phyloP scores from a whole-genome alignment of 768 basidiomycete species.

The Pleurotus salmoneostramineus region DNA sequence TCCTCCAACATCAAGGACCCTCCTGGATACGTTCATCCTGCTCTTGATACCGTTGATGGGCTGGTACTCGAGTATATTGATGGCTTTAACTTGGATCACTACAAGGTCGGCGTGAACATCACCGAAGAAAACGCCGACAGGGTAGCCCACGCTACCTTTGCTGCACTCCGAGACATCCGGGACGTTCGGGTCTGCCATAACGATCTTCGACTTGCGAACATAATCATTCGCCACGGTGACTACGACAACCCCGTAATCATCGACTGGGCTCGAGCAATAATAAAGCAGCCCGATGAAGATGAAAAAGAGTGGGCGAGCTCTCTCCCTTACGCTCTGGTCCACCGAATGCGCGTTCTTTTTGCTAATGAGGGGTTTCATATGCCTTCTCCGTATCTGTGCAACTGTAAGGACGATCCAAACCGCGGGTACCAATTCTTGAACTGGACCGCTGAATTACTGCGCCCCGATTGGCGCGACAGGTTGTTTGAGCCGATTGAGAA shows the following conservation, averaged over 20 bases:
- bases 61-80: conserved; percentile 1
- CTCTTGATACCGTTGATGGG: background rate
- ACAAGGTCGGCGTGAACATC: background rate
- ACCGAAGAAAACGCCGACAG: background rate
- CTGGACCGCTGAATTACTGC: background rate
- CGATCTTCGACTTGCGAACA: background rate
- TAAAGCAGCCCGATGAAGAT: background rate
- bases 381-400: background rate
- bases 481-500: background rate
- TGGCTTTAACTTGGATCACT: background rate
- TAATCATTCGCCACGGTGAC: background rate
- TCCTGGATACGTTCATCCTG: background rate
- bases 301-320: background rate
- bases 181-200: background rate
- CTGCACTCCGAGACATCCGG: background rate
- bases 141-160: background rate
- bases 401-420: background rate
- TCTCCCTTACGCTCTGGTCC: background rate
- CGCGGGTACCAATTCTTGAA: background rate
- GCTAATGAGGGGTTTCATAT: background rate
- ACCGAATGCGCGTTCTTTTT: background rate
- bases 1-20: background rate
- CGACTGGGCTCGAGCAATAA: background rate
- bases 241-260: background rate
- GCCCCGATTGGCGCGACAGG: background rate